Base-by-base conservation (phyloP, 192 early-diverging fungal genomes). In the Backusella australiensis region DNA sequence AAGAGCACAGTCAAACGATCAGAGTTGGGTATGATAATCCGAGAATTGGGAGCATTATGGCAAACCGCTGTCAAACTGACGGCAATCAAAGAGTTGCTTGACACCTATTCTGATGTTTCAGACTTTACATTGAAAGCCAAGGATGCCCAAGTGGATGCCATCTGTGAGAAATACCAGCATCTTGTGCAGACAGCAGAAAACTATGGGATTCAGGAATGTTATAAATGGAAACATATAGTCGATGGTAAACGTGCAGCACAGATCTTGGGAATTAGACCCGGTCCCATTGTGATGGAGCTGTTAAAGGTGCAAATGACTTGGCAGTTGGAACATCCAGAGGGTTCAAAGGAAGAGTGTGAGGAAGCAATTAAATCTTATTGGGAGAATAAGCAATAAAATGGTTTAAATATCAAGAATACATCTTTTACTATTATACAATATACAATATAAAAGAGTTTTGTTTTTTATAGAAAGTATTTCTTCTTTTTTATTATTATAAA, bases 251-350 rank as follows among this genome's bases (percentile, higher is more conserved):
- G 87, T 32, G 83, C 92, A 0, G 81, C 88, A 3, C 71, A 74
- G 29, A 35, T 94, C 19, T 78, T 96, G 52, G 85, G 85, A 6
- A 89, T 96, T 53, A 88, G 84, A 72, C 92, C 94, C 6, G 96
- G 97, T 8, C 93, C 91, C 9, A 74, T 68, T 11, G 82, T 97
- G 12, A 89, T 86, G 69, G 74, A 75, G 15, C 83, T 93, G 44
- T 83, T 97, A n/a, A 81, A 86, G 5, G 69, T 69, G 1, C 80
- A 97, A 35, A 94, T 96, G 89, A 83, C 84, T 52, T 98, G 93
- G 93, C 96, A 99, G 84, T 79, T 99, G 35, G 86, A 81, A 21
- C 71, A 96, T 76, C 92, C 93, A 0, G 39, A 81, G 0, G 91
- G 87, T 3, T 87, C 90, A 1, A 81, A 79, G 23, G 89, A 89